A percentile compares a stretch with the other conserved stretches of the same genome.
phyloP scores from a whole-genome alignment of 164 flowering plant genomes.

The Stephania yunnanensis region DNA sequence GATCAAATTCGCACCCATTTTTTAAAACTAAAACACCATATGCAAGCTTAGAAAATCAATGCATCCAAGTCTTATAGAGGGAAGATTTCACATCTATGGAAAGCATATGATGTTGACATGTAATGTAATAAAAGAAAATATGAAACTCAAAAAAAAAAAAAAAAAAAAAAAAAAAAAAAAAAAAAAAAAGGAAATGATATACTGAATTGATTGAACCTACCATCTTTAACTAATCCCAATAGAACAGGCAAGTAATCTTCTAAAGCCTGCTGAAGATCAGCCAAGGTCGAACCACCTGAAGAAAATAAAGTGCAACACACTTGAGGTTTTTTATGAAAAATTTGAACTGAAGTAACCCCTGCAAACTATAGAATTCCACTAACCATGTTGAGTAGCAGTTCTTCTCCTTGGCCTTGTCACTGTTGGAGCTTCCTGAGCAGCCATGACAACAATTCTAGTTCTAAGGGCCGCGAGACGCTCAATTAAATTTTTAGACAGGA shows the following conservation, averaged over 20 bases:
- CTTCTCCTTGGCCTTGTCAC: constrained; percentile 55
- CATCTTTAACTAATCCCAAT: constrained; percentile 74
- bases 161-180: too few species aligned
- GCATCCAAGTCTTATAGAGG: not conserved
- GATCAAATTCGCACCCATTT: constrained; percentile 12
- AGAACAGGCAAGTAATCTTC: constrained; percentile 79
- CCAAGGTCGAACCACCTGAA: constrained; percentile 70
- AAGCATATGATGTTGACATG: not conserved
- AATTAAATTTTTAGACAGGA: constrained; percentile 46
- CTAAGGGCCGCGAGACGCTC: constrained; percentile 68
- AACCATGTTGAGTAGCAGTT: constrained; percentile 81
- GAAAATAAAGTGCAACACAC: constrained; percentile 4
- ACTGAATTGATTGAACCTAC: constrained; percentile 20
- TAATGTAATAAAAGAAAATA: not conserved
- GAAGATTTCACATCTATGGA: not conserved
- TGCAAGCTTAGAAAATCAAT: not conserved
- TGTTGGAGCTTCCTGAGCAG: constrained; percentile 64
- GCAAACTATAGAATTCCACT: constrained; percentile 11
- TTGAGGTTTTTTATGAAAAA: not conserved
- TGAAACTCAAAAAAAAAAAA: not conserved
- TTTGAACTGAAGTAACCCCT: not conserved
- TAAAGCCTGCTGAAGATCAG: constrained; percentile 78
- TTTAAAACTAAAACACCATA: not conserved
- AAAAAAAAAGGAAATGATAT: too few species aligned
- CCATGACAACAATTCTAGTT: constrained; percentile 73